Percentiles rank a stretch among this genome's conserved stretches.
These are phyloP conservation scores for Ambrosia hybrid DNA, from an alignment of 140 eudicot species.

Conservation along the genomic window DNA sequence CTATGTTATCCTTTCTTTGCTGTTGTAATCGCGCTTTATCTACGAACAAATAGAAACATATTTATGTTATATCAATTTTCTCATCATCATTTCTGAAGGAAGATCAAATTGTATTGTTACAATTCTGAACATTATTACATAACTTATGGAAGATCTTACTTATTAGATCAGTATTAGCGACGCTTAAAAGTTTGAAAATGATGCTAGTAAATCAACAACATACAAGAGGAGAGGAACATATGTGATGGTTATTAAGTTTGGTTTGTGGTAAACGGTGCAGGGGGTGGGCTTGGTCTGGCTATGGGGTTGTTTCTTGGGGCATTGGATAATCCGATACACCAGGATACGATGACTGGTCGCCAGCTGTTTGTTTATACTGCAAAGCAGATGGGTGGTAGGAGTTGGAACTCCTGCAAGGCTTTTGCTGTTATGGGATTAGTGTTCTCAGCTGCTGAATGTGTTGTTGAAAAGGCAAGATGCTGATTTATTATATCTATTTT, in stretches of 20 bases:
- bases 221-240: neutral
- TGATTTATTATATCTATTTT: neutral
- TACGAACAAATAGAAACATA: no score
- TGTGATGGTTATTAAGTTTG: neutral
- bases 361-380: slow-evolving; percentile 73
- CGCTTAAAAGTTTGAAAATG: neutral
- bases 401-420: slow-evolving; percentile 87
- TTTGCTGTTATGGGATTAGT: slow-evolving; percentile 91
- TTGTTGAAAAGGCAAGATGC: slow-evolving; percentile 72
- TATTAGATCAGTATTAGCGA: neutral
- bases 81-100: slow-evolving; percentile 10
- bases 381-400: slow-evolving; percentile 87
- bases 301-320: slow-evolving; percentile 95
- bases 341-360: slow-evolving; percentile 69
- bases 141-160: neutral
- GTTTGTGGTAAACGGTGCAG: slow-evolving; percentile 68
- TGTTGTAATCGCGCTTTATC: no score
- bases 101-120: slow-evolving; percentile 1
- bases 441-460: slow-evolving; percentile 90
- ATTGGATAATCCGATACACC: slow-evolving; percentile 73
- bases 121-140: neutral
- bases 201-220: neutral
- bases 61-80: no score
- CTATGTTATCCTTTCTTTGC: neutral
- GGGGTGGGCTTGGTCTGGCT: slow-evolving; percentile 92